Percentiles rank a stretch among this genome's conserved stretches.
These are phyloP conservation scores for Moesziomyces antarcticus DNA, from an alignment of 1,284 basidiomycete species.

Conservation along the genomic window DNA sequence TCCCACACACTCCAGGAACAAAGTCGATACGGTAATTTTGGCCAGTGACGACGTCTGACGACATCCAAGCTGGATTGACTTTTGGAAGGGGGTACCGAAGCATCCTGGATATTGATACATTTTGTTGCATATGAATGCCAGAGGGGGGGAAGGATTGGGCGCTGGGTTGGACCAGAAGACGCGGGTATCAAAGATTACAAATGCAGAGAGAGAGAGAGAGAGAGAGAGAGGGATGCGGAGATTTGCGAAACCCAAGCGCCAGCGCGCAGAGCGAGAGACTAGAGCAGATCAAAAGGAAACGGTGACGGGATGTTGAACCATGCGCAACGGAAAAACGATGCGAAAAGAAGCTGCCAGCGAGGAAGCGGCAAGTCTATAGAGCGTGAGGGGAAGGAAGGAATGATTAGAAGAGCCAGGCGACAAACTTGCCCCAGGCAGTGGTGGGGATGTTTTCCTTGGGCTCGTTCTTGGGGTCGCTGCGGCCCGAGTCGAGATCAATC, in stretches of 20 bases:
- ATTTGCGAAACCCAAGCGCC: not conserved
- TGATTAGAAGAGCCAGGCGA: constrained; percentile 44
- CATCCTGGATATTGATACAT: too few species aligned
- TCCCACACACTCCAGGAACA: too few species aligned
- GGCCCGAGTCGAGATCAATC: constrained; percentile 73
- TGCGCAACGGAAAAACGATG: constrained; percentile 1
- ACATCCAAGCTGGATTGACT: too few species aligned
- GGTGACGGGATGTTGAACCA: constrained; percentile 21
- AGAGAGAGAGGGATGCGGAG: not conserved
- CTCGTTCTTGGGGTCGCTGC: constrained; percentile 35
- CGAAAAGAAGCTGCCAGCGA: not conserved
- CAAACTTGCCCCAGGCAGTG: constrained; percentile 29
- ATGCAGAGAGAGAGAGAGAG: too few species aligned
- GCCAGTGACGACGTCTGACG: too few species aligned
- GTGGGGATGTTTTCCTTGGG: constrained; percentile 16
- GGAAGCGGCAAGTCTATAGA: not conserved
- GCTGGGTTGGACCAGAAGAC: constrained; percentile 36
- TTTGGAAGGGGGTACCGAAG: too few species aligned
- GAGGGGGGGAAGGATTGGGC: not conserved
- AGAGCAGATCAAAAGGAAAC: too few species aligned
- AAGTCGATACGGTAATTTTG: too few species aligned
- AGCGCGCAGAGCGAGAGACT: not conserved
- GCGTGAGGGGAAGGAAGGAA: too few species aligned
- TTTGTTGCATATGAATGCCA: not conserved
- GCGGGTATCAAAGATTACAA: constrained; percentile 6